phyloP scores from a whole-genome alignment of 306 rosid species.

The Pterocarpus santalinus region DNA sequence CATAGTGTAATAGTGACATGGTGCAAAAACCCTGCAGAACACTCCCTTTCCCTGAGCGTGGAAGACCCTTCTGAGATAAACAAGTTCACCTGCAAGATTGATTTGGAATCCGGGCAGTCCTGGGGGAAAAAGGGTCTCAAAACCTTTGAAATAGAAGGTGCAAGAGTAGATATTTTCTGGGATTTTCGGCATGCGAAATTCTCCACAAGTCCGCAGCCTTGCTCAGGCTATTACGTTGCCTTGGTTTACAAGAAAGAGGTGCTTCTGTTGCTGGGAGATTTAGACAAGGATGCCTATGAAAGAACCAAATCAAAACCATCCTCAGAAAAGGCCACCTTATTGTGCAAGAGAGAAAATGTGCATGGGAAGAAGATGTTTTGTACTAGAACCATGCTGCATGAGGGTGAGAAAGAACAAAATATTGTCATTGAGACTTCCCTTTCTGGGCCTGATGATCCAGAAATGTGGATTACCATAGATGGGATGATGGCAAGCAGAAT shows the following conservation, averaged over 20 bases:
- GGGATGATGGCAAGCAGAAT: conserved; percentile 59
- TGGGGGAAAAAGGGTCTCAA: conserved; percentile 79
- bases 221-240: conserved; percentile 68
- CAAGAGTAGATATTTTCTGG: conserved; percentile 67
- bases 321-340: conserved; percentile 54
- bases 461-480: conserved; percentile 77
- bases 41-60: conserved; percentile 54
- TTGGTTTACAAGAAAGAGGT: conserved; percentile 64
- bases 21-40: conserved; percentile 54
- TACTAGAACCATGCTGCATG: conserved; percentile 62
- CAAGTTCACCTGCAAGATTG: conserved; percentile 59
- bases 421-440: conserved; percentile 67
- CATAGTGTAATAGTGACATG: conserved; percentile 56
- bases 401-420: conserved; percentile 60
- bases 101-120: conserved; percentile 53
- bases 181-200: conserved; percentile 66
- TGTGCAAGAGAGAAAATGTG: conserved; percentile 68
- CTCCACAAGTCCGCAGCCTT: conserved; percentile 53
- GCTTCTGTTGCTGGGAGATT: conserved; percentile 65
- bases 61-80: conserved; percentile 50
- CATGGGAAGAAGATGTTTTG: conserved; percentile 67
- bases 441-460: conserved; percentile 69
- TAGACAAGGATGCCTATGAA: conserved; percentile 53
- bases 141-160: conserved; percentile 60
- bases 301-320: conserved; percentile 69